phyloP scores from a whole-genome alignment of 768 basidiomycete genomes.

The Phanerodontia chrysosporium region DNA sequence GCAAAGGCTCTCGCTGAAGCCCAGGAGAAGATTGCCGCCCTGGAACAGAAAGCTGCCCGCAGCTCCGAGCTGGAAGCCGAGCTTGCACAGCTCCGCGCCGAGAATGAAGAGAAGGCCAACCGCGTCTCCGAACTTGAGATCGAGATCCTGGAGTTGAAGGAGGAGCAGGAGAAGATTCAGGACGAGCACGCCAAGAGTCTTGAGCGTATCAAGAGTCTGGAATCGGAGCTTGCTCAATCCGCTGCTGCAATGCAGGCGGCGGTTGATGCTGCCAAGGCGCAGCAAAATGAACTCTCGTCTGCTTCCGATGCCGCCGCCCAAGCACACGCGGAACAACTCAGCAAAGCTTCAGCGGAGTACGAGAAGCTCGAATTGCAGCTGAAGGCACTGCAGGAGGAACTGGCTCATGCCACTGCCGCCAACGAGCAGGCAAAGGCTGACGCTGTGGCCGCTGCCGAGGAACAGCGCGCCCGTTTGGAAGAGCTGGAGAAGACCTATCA shows the following conservation, averaged over 20 bases:
- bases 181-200: slow-evolving; percentile 49
- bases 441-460: slow-evolving; percentile 41
- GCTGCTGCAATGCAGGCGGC: slow-evolving; percentile 44
- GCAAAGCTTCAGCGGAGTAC: slow-evolving; percentile 28
- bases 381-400: slow-evolving; percentile 42
- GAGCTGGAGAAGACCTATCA: slow-evolving; percentile 49
- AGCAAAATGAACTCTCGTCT: slow-evolving; percentile 41
- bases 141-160: slow-evolving; percentile 74
- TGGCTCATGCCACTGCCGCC: slow-evolving; percentile 39
- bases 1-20: slow-evolving; percentile 44
- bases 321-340: slow-evolving; percentile 45
- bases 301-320: slow-evolving; percentile 37
- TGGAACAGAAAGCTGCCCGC: slow-evolving; percentile 43
- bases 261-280: slow-evolving; percentile 40
- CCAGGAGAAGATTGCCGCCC: slow-evolving; percentile 38
- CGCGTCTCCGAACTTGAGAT: slow-evolving; percentile 81
- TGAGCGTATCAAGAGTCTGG: slow-evolving; percentile 44
- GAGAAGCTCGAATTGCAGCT: slow-evolving; percentile 39
- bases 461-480: slow-evolving; percentile 43
- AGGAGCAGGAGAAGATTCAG: slow-evolving; percentile 59
- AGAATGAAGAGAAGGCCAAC: slow-evolving; percentile 66
- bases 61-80: slow-evolving; percentile 43
- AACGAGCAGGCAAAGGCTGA: slow-evolving; percentile 47
- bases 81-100: slow-evolving; percentile 48
- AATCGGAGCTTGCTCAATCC: slow-evolving; percentile 50